phyloP scores from a whole-genome alignment of 1,284 basidiomycete genomes.

The Ustilago curta region DNA sequence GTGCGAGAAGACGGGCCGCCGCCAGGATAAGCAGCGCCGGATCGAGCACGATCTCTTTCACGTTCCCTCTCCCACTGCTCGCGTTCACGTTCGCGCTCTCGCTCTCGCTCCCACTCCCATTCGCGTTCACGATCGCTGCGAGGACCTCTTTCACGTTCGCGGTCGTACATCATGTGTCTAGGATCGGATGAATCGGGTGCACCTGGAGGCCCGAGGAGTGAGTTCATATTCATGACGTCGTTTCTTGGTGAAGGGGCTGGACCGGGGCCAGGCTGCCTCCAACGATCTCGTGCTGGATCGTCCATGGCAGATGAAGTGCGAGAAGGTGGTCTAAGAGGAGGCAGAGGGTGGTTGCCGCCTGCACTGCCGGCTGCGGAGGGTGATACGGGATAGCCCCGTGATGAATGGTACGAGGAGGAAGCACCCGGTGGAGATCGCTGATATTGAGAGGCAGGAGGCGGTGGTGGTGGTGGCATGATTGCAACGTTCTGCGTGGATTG shows the following conservation, averaged over 20 bases:
- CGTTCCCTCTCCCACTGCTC: slow-evolving; percentile 34
- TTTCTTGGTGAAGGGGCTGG: slow-evolving; percentile 29
- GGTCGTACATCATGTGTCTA: slow-evolving; percentile 37
- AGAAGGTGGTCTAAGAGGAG: slow-evolving; percentile 39
- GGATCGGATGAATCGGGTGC: slow-evolving; percentile 21
- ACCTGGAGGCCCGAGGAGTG: slow-evolving; percentile 50
- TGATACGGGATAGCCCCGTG: slow-evolving; percentile 31
- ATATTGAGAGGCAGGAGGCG: slow-evolving; percentile 8
- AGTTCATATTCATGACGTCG: slow-evolving; percentile 61
- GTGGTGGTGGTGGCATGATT: slow-evolving; percentile 30
- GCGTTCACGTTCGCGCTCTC: slow-evolving; percentile 30
- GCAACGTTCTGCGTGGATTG: not conserved
- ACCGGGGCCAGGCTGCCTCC: slow-evolving; percentile 23
- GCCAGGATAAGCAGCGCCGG: slow-evolving; percentile 17
- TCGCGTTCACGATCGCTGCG: slow-evolving; percentile 33
- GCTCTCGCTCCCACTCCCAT: slow-evolving; percentile 30
- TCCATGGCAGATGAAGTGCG: slow-evolving; percentile 35
- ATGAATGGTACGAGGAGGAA: slow-evolving; percentile 27
- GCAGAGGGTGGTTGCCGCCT: slow-evolving; percentile 15
- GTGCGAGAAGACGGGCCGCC: slow-evolving; percentile 29
- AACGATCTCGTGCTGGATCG: slow-evolving; percentile 36
- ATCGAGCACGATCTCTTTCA: slow-evolving; percentile 23
- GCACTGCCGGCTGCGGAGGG: slow-evolving; percentile 17
- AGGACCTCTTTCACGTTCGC: slow-evolving; percentile 28
- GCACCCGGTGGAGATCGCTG: slow-evolving; percentile 38